These are phyloP conservation scores for Rhizophagus clarus DNA, from an alignment of 192 early-diverging fungal genomes.

Conservation along the genomic window DNA sequence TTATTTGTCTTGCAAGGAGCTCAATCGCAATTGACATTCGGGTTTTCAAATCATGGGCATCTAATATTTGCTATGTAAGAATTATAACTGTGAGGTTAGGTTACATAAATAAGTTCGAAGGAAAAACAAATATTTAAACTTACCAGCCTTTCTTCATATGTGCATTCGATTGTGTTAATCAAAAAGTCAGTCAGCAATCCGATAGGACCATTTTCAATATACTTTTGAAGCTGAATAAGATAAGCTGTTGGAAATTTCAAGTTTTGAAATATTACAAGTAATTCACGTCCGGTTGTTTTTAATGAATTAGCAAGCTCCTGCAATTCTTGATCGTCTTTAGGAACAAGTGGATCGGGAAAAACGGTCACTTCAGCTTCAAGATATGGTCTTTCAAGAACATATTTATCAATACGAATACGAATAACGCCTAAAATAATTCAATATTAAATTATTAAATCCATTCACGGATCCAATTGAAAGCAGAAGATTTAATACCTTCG, in stretches of 20 bases:
- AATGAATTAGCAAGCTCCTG: constrained; percentile 54
- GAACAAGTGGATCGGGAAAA: constrained; percentile 44
- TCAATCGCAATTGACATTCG: constrained; percentile 59
- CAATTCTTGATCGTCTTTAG: constrained; percentile 57
- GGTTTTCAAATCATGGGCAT: constrained; percentile 55
- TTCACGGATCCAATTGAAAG: not conserved
- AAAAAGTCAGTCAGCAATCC: constrained; percentile 69
- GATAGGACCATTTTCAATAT: constrained; percentile 58
- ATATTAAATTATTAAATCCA: constrained; percentile 11
- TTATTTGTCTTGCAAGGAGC: constrained; percentile 72
- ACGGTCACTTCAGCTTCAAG: constrained; percentile 56
- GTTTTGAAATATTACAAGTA: constrained; percentile 57
- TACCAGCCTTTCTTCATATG: constrained; percentile 66
- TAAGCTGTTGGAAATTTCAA: constrained; percentile 69
- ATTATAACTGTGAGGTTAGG: not conserved
- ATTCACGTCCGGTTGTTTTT: constrained; percentile 51
- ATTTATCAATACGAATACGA: constrained; percentile 58
- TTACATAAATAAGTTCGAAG: not conserved
- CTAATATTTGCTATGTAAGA: constrained; percentile 48
- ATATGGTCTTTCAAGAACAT: constrained; percentile 49
- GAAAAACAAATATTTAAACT: not conserved
- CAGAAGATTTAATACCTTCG: constrained; percentile 50
- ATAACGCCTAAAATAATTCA: constrained; percentile 48
- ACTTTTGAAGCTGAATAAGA: constrained; percentile 62
- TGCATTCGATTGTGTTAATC: constrained; percentile 70